A percentile compares a stretch with the other conserved stretches of the same genome.
Conservation (phyloP, 2,329 filamentous ascomycete genomes). For the Epichloe sylvatica region DNA sequence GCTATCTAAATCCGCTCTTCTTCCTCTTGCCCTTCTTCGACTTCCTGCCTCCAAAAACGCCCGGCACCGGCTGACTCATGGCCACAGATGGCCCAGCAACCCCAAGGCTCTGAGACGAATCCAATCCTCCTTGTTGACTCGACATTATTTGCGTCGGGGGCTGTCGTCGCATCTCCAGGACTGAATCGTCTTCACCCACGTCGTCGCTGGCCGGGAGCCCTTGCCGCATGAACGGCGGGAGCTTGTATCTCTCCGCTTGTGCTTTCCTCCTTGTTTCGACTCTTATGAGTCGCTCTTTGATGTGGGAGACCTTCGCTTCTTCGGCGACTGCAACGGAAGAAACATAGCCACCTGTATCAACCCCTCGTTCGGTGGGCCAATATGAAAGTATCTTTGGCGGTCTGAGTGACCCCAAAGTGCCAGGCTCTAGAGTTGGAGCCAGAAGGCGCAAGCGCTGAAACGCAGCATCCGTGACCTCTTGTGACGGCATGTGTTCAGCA, state of each 20-base stretch:
- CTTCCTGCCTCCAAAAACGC: conserved; percentile 31
- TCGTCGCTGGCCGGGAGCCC: conserved; percentile 7
- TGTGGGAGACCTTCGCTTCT: conserved; percentile 21
- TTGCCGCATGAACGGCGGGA: conserved; percentile 16
- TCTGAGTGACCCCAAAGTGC: conserved; percentile 14
- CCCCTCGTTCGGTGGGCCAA: conserved; percentile 26
- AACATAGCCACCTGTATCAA: conserved; percentile 21
- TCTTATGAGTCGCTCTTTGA: conserved; percentile 19
- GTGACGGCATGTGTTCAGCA: conserved; percentile 1
- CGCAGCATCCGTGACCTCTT: conserved; percentile 14
- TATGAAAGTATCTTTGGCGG: conserved; percentile 20
- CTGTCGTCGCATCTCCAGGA: conserved; percentile 8
- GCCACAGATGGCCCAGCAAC: conserved; percentile 17
- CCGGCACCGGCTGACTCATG: conserved; percentile 34
- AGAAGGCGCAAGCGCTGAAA: conserved; percentile 23
- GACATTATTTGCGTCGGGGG: conserved; percentile 20
- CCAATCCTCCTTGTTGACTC: conserved; percentile 19
- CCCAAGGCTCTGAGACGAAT: conserved; percentile 22
- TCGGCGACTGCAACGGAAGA: conserved; percentile 24
- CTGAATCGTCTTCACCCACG: conserved; percentile 4
- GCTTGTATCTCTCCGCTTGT: conserved; percentile 21
- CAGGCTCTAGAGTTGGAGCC: conserved; percentile 16
- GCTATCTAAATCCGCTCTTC: conserved; percentile 26
- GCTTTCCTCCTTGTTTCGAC: conserved; percentile 21
- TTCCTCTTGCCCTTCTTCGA: conserved; percentile 31